These are phyloP conservation scores for Ceratocystis diversiconidia DNA, from an alignment of 2,329 filamentous ascomycete genomes.

Conservation along the genomic window DNA sequence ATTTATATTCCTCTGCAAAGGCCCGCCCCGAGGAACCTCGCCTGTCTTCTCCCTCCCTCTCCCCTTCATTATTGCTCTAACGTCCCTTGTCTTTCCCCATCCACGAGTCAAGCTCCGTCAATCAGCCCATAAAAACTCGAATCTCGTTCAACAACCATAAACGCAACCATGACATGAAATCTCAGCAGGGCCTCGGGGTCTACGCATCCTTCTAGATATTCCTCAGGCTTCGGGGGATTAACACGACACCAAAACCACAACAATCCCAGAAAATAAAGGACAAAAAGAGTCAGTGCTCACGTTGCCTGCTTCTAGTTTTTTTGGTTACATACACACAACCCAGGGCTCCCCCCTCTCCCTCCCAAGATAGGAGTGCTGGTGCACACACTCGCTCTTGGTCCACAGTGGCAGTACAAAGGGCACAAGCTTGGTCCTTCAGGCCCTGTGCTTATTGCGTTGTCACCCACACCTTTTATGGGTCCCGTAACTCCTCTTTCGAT, in stretches of 20 bases:
- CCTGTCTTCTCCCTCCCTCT: background rate
- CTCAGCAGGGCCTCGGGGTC: background rate
- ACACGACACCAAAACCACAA: constrained; percentile 2
- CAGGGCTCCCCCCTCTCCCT: background rate
- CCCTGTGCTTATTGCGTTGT: background rate
- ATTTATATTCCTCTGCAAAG: background rate
- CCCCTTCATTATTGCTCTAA: background rate
- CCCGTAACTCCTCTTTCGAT: background rate
- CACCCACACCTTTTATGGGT: background rate
- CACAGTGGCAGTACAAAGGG: background rate
- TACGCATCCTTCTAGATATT: background rate
- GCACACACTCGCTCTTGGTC: background rate
- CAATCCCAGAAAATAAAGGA: background rate
- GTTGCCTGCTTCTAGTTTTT: background rate
- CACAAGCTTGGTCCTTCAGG: background rate
- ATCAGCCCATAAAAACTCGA: background rate
- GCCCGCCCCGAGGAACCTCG: background rate
- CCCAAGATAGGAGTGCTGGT: background rate
- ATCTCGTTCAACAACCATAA: background rate
- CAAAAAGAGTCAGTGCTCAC: background rate
- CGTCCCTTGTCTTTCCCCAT: background rate
- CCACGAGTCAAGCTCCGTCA: background rate
- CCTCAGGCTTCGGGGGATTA: background rate
- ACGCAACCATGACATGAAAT: background rate
- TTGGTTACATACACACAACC: background rate